Conservation (phyloP, 2,329 filamentous ascomycete species). For the Stemphylium vesicarium region DNA sequence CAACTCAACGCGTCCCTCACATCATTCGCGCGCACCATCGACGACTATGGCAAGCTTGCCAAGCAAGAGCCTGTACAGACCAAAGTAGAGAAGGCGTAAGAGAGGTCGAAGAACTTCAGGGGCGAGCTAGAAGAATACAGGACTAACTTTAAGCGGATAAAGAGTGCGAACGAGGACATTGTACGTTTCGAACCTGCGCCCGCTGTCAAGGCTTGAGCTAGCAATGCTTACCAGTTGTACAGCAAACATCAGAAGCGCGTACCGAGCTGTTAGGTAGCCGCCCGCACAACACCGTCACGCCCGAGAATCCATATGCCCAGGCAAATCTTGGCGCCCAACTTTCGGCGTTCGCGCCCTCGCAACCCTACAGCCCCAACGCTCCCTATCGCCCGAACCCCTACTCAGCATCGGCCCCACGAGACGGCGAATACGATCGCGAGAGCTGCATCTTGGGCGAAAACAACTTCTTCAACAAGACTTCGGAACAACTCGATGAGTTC, state of each 20-base stretch:
- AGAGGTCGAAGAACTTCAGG: constrained; percentile 85
- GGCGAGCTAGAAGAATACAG: constrained; percentile 81
- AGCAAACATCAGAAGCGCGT: constrained; percentile 71
- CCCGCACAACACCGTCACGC: constrained; percentile 77
- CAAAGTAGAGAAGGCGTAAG: constrained; percentile 89
- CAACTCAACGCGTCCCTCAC: constrained; percentile 63
- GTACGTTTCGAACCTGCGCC: constrained; percentile 47
- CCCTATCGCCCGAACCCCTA: constrained; percentile 52
- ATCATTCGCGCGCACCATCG: constrained; percentile 85
- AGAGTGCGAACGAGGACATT: constrained; percentile 77
- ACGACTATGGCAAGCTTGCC: constrained; percentile 86
- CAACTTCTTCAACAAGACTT: constrained; percentile 81
- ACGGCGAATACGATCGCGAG: constrained; percentile 71
- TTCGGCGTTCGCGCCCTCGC: constrained; percentile 42
- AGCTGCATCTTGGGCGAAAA: constrained; percentile 87
- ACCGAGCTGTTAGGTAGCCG: constrained; percentile 84
- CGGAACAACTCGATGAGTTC: constrained; percentile 90
- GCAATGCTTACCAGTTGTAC: constrained; percentile 9
- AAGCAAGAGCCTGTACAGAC: constrained; percentile 87
- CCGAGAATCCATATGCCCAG: constrained; percentile 87
- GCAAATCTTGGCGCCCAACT: constrained; percentile 28
- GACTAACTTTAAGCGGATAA: constrained; percentile 76
- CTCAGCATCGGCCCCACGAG: constrained; percentile 39
- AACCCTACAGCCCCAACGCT: constrained; percentile 36
- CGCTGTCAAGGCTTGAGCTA: background rate